These are phyloP conservation scores for Catharanthus roseus DNA, from an alignment of 257 asterid genomes.

Conservation along the genomic window DNA sequence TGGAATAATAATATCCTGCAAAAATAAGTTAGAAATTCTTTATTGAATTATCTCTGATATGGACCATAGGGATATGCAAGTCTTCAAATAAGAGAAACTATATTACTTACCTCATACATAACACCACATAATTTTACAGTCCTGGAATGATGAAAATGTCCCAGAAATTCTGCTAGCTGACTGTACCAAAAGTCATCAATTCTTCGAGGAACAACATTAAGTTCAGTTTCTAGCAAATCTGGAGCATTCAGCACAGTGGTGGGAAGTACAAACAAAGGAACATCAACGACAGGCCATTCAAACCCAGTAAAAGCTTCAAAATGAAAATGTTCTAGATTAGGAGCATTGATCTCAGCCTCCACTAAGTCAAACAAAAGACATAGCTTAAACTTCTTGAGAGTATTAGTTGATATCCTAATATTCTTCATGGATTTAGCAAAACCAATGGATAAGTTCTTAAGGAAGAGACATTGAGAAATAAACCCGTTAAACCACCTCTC, in stretches of 20 bases:
- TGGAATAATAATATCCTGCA: no score
- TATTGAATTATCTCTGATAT: no score
- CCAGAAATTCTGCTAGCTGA: neutral
- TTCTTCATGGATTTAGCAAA: neutral
- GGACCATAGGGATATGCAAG: no score
- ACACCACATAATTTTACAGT: no score
- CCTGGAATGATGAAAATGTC: neutral
- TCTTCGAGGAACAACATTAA: neutral
- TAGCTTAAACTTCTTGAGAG: neutral
- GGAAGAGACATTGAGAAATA: neutral
- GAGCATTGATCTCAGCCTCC: neutral
- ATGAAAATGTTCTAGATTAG: neutral
- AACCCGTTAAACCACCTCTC: neutral
- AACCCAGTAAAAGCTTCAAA: no score
- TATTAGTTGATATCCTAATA: neutral
- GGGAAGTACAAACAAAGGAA: no score
- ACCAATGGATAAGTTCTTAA: neutral
- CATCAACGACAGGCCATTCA: no score
- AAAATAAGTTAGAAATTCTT: no score
- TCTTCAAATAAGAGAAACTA: no score
- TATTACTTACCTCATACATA: neutral
- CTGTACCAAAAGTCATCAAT: neutral
- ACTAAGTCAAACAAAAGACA: neutral
- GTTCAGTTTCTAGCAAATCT: neutral
- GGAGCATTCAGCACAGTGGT: neutral